These are phyloP conservation scores for Fraxinus platypoda DNA, from an alignment of 305 asterid species.

Conservation along the genomic window DNA sequence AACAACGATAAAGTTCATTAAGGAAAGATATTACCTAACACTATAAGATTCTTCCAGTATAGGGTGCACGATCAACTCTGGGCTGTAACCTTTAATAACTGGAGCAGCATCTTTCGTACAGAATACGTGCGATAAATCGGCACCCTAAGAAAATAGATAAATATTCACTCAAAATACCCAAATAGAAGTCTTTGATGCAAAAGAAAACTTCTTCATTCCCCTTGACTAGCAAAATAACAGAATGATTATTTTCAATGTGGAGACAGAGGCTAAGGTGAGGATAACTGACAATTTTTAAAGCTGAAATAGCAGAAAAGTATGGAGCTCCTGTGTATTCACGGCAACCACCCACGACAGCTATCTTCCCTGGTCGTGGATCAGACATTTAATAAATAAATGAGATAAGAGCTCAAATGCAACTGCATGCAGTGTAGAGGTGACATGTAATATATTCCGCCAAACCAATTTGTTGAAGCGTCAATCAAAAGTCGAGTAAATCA, in stretches of 20 bases:
- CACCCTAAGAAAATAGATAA: conserved; percentile 60
- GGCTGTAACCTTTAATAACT: conserved; percentile 87
- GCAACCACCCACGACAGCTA: conserved; percentile 95
- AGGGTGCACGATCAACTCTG: conserved; percentile 95
- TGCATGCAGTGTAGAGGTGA: neutral
- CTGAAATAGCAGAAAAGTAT: conserved; percentile 91
- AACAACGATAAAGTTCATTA: neutral
- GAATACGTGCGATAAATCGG: conserved; percentile 90
- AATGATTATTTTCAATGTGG: conserved; percentile 1
- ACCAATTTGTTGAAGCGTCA: neutral
- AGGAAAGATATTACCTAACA: conserved; percentile 48
- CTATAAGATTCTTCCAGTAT: conserved; percentile 85
- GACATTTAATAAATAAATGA: conserved; percentile 20
- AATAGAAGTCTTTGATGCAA: neutral
- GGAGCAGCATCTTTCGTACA: conserved; percentile 95
- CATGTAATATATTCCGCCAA: neutral
- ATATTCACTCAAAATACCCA: conserved; percentile 10
- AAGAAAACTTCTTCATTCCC: neutral
- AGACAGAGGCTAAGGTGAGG: conserved; percentile 9
- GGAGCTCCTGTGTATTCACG: conserved; percentile 99
- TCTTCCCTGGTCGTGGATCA: conserved; percentile 65
- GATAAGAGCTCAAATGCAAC: neutral
- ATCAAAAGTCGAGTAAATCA: neutral
- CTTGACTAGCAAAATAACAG: conserved; percentile 12
- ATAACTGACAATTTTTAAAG: conserved; percentile 80